Evolutionary conservation across 2,329 filamentous ascomycete genomes (phyloP).

Genomic region (Monosporascus cannonballus): DNA sequence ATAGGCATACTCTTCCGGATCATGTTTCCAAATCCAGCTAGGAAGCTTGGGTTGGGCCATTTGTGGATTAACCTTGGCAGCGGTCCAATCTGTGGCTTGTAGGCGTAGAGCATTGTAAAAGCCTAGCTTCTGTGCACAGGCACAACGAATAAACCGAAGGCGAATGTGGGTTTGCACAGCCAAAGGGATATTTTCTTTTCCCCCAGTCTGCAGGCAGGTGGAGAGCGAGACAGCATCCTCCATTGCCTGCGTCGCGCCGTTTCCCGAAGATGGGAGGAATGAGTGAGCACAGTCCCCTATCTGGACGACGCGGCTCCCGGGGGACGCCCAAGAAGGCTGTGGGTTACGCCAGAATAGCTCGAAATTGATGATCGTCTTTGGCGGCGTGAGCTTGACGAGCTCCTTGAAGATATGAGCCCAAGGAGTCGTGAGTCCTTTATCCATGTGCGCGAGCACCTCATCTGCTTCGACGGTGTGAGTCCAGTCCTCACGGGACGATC

Average conservation of each 20-base stretch:
- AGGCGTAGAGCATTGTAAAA: slow-evolving; percentile 31
- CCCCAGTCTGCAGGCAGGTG: slow-evolving; percentile 29
- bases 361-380: slow-evolving; percentile 31
- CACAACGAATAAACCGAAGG: slow-evolving; percentile 28
- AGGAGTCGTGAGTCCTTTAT: slow-evolving; percentile 22
- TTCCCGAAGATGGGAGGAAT: slow-evolving; percentile 34
- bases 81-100: slow-evolving; percentile 30
- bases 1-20: slow-evolving; percentile 30
- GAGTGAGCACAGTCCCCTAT: slow-evolving; percentile 36
- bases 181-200: slow-evolving; percentile 23
- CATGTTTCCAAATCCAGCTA: slow-evolving; percentile 31
- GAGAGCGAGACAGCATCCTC: slow-evolving; percentile 35
- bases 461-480: slow-evolving; percentile 27
- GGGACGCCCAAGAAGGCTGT: slow-evolving; percentile 31
- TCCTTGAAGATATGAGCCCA: slow-evolving; percentile 30
- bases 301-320: slow-evolving; percentile 27
- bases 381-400: slow-evolving; percentile 25
- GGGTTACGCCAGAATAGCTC: slow-evolving; percentile 36
- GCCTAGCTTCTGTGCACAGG: slow-evolving; percentile 32
- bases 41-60: slow-evolving; percentile 29
- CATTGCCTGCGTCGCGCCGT: slow-evolving; percentile 36
- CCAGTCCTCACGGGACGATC: slow-evolving; percentile 31
- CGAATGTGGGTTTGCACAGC: slow-evolving; percentile 30
- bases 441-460: slow-evolving; percentile 31
- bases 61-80: slow-evolving; percentile 25